Base-by-base conservation (phyloP, 2,329 filamentous ascomycete species). In the Pseudogymnoascus sp. region DNA sequence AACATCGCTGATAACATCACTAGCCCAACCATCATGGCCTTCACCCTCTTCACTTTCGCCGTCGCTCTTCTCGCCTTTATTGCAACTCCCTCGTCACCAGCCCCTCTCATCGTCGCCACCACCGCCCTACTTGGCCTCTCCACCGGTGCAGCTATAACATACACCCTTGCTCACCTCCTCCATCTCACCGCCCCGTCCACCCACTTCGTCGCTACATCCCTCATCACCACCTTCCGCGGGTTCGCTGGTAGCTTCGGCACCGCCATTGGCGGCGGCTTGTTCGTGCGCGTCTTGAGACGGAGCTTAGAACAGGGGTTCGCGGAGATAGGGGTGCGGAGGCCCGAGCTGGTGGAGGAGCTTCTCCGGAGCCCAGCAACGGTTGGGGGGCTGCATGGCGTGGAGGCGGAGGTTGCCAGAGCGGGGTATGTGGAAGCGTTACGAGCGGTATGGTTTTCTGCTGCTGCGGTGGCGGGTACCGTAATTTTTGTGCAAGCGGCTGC, bases 191-290 rank as follows among this genome's bases (percentile, higher is more conserved):
- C 79, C 0, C 79, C 83, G 0, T 80, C 83, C 6, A 84, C 86
- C 0, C 89, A 93, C 69, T 91, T 89, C 70, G 85, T 95, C 60
- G 85, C 88, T 2, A 91, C 88, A 0, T 88, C 89, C 11, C 78
- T 96, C 44, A 76, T 93, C 3, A 85, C 88, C 29, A 96, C 90
- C 0, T 93, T 93, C 75, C 83, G 91, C 3, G 89, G 89, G 4
- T 93, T 95, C 67, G 89, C 89, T 0, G 90, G 90, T 13, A 89
- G 86, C 61, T 95, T 96, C 69, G 90, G 91, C 2, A 88, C 88
- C 1, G 85, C 90, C 0, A 88, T 93, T 59, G 89, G 90, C 2
- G 90, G 91, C 2, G 91, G 91, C 59, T 44, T 71, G 1, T 74
- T 74, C 38, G 37, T 71, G 2, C 67, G 72, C 0, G 64, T 69